phyloP scores from a whole-genome alignment of 768 basidiomycete species.

The Podaxis sp. region DNA sequence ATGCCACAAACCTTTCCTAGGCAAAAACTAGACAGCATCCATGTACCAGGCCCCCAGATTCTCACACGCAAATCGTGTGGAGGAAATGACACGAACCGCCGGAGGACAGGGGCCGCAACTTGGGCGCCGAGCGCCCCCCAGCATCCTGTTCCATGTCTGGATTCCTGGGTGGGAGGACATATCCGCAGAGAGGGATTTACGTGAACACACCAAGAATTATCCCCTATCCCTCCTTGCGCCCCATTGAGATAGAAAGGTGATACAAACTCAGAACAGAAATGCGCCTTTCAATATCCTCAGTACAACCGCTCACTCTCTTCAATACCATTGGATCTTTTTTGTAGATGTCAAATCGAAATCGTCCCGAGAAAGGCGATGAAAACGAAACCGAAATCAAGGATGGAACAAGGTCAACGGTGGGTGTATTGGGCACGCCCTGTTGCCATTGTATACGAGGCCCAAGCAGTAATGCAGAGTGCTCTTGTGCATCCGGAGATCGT shows the following conservation, averaged over 20 bases:
- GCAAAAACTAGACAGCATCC: conserved; percentile 39
- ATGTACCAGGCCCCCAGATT: no score
- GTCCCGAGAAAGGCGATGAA: neutral
- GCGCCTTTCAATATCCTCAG: conserved; percentile 69
- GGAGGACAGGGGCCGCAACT: no score
- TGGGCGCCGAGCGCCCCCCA: conserved; percentile 44
- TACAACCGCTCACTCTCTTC: conserved; percentile 70
- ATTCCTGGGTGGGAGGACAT: conserved; percentile 29
- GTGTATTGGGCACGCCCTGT: neutral
- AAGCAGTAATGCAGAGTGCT: no score
- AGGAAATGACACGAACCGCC: no score
- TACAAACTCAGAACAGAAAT: conserved; percentile 13
- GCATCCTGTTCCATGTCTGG: conserved; percentile 69
- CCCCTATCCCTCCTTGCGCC: conserved; percentile 24
- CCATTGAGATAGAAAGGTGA: neutral
- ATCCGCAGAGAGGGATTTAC: conserved; percentile 54
- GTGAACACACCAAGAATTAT: conserved; percentile 18
- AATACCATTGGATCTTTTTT: conserved; percentile 26
- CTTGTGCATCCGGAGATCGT: no score
- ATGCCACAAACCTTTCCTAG: conserved; percentile 42
- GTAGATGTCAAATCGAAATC: neutral
- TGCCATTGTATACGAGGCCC: neutral
- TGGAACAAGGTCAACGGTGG: neutral
- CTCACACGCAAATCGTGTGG: no score
- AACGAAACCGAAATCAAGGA: neutral